Conservation (phyloP, 176 grass and related monocot species). For the Raddia guianensis region DNA sequence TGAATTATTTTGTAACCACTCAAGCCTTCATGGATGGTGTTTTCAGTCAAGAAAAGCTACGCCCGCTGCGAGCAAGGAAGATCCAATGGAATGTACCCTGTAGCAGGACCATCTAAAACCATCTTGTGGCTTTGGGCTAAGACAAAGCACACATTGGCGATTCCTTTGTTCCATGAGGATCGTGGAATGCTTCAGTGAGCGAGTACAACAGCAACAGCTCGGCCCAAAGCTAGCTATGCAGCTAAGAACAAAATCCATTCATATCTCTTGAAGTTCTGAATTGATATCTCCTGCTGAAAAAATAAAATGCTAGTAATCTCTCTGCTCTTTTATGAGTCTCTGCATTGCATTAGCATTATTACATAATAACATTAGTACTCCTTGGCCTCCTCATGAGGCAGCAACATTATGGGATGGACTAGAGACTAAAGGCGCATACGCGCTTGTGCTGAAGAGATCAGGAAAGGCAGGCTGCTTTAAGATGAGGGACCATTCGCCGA, state of each 20-base stretch:
- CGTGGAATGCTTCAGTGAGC: constrained; percentile 25
- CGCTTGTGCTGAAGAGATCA: constrained; percentile 25
- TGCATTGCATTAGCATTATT: neutral
- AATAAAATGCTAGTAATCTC: neutral
- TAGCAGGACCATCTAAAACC: constrained; percentile 23
- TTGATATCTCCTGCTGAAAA: neutral
- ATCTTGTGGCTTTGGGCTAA: constrained; percentile 22
- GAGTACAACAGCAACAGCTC: constrained; percentile 24
- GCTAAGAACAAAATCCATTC: constrained; percentile 41
- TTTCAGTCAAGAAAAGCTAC: constrained; percentile 24
- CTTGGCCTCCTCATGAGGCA: neutral
- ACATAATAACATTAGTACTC: neutral
- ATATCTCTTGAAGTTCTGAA: neutral
- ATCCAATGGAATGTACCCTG: constrained; percentile 55
- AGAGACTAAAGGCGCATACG: neutral
- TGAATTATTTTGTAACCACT: neutral
- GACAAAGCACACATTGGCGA: neutral
- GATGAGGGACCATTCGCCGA: constrained; percentile 11
- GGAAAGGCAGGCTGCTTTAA: constrained; percentile 14
- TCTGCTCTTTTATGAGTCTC: too few species aligned
- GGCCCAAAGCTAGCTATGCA: neutral
- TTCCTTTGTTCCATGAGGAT: constrained; percentile 15
- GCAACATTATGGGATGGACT: neutral
- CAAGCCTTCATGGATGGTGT: neutral
- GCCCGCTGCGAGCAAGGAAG: constrained; percentile 25